phyloP scores from a whole-genome alignment of 2,329 filamentous ascomycete species.

The Diaporthe sp. region DNA sequence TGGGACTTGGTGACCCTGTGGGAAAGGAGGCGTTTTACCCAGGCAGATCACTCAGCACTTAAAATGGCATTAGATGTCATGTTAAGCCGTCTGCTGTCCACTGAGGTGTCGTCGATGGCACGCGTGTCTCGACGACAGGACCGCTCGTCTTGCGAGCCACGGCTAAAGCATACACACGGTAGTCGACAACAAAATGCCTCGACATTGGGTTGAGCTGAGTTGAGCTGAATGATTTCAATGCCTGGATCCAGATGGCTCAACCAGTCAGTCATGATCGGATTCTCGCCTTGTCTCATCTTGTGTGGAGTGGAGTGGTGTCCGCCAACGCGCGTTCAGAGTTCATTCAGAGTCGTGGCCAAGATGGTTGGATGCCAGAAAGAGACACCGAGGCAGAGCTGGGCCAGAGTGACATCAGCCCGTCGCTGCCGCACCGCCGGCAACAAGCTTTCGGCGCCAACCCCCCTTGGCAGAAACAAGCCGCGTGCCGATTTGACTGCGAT shows the following conservation, averaged over 20 bases:
- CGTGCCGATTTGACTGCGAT: constrained; percentile 6
- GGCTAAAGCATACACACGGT: background rate
- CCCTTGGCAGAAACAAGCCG: constrained; percentile 23
- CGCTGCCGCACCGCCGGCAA: constrained; percentile 17
- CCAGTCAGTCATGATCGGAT: background rate
- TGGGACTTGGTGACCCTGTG: background rate
- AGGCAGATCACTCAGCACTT: background rate
- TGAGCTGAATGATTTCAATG: background rate
- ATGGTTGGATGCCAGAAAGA: constrained; percentile 2
- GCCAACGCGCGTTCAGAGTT: background rate
- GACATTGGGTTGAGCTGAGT: background rate
- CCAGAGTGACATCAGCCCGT: constrained; percentile 23
- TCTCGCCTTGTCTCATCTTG: background rate
- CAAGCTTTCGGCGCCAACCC: constrained; percentile 18
- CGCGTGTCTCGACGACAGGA: constrained; percentile 18
- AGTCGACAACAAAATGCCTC: background rate
- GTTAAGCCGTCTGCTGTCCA: background rate
- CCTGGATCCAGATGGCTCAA: background rate
- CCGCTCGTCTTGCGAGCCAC: background rate
- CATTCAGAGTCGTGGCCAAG: background rate
- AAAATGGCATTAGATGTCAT: background rate
- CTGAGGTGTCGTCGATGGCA: background rate
- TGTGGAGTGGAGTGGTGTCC: too few species aligned
- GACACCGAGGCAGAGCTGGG: constrained; percentile 4
- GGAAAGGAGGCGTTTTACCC: background rate